Base-by-base conservation (phyloP, 2,329 filamentous ascomycete species). In the Pestalotiopsis sp. region DNA sequence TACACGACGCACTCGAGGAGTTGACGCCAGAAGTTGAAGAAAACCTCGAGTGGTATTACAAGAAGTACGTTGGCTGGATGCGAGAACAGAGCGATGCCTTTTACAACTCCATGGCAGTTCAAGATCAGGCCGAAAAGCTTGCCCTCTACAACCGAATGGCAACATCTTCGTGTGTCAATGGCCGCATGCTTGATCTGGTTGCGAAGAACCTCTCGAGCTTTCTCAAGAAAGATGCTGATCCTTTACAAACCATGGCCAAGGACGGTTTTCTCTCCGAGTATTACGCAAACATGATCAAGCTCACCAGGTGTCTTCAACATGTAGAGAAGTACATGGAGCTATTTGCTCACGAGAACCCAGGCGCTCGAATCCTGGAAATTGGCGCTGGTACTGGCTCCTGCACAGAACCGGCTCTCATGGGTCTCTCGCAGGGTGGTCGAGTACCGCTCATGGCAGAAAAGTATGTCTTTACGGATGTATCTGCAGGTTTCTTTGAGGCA, bases 391-490 rank as follows among this genome's bases (percentile, higher is more conserved):
- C 68, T 2, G 68, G 66, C n/a, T 59, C 52, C 14, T 59, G 52
- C 20, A 67, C 65, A 3, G 57, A 67, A 17, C 27, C 65, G 6
- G 65, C 65, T 67, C 65, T 67, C 38, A 45, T 25, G 31, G 63
- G 63, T 11, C 27, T 66, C 25, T 66, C 63, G 4, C 41, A 66
- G 38, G 25, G 25, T 9, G 31, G 27, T 25, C n/a, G 25, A 38
- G 63, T 17, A 9, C 25, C 63, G 31, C 23, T 65, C 61, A 27
- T 62, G 45, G 58, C 2, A 14, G 66, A 67, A 5, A 36, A 67
- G 12, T 70, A 70, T 20, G 65, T 63, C 45, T 70, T 68, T 62
- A 71, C 70, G 13, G 66, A 70, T 41, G 66, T 69, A 9, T 69
- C 70, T 14, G 61, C 70, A 3, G 56, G 61, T n/a, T 69, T 70